These are phyloP conservation scores for Hyaloscypha finlandica DNA, from an alignment of 495 filamentous ascomycete species.

Conservation along the genomic window DNA sequence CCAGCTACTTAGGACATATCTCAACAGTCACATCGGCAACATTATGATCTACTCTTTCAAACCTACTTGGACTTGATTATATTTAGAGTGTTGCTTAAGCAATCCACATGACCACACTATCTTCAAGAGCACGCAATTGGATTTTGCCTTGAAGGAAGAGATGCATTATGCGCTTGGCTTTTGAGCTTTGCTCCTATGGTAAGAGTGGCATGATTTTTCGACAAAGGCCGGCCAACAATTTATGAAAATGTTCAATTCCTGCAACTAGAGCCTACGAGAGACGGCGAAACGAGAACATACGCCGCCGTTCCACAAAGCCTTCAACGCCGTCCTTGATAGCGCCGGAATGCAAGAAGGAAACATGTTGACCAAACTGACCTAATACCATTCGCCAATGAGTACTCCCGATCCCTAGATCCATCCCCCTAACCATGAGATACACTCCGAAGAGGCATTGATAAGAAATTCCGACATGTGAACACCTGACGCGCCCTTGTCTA, in stretches of 20 bases:
- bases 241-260: constrained; percentile 17
- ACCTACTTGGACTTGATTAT: no score
- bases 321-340: constrained; percentile 23
- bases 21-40: neutral
- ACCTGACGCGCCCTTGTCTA: neutral
- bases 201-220: neutral
- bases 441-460: neutral
- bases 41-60: neutral
- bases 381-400: constrained; percentile 16
- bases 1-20: neutral
- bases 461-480: neutral
- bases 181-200: neutral
- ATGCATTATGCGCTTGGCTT: no score
- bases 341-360: constrained; percentile 28
- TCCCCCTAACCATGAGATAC: constrained; percentile 7
- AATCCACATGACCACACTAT: no score
- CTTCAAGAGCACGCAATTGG: no score
- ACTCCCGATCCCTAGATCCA: constrained; percentile 17
- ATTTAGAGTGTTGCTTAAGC: no score
- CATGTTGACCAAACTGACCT: constrained; percentile 10
- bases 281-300: constrained; percentile 3
- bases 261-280: constrained; percentile 22
- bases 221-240: neutral
- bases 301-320: constrained; percentile 23
- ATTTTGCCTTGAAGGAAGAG: no score